phyloP scores from a whole-genome alignment of 2,329 filamentous ascomycete genomes.

The Fusarium bulbicola region DNA sequence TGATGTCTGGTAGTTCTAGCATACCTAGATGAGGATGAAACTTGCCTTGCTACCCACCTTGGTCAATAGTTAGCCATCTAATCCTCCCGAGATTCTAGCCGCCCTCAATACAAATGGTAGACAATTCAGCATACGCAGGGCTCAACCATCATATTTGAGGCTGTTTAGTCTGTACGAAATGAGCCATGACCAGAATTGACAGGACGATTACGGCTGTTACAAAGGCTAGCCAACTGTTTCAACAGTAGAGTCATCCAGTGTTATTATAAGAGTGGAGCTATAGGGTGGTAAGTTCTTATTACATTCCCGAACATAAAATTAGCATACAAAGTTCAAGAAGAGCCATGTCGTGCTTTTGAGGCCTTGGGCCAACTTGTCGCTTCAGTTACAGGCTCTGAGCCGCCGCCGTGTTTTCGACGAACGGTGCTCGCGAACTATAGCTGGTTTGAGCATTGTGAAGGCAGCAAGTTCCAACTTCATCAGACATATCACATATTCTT shows the following conservation, averaged over 20 bases:
- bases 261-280: not conserved
- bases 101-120: not conserved
- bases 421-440: not conserved
- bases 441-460: not conserved
- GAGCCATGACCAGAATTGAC: not conserved
- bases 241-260: not conserved
- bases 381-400: not conserved
- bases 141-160: not conserved
- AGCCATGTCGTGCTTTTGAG: not conserved
- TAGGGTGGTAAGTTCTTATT: not conserved
- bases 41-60: not conserved
- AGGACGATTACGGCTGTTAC: not conserved
- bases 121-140: too few species aligned
- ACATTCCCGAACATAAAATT: not conserved
- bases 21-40: not conserved
- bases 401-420: not conserved
- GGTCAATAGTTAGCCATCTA: not conserved
- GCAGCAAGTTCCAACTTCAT: not conserved
- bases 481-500: not conserved
- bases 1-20: too few species aligned
- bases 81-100: not conserved
- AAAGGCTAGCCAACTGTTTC: not conserved
- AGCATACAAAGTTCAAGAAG: not conserved
- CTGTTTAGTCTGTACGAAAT: not conserved
- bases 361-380: not conserved